Percentiles rank a stretch among this genome's conserved stretches.
Evolutionary conservation across 306 rosid genomes (phyloP).

Genomic region (Corylus avellana): DNA sequence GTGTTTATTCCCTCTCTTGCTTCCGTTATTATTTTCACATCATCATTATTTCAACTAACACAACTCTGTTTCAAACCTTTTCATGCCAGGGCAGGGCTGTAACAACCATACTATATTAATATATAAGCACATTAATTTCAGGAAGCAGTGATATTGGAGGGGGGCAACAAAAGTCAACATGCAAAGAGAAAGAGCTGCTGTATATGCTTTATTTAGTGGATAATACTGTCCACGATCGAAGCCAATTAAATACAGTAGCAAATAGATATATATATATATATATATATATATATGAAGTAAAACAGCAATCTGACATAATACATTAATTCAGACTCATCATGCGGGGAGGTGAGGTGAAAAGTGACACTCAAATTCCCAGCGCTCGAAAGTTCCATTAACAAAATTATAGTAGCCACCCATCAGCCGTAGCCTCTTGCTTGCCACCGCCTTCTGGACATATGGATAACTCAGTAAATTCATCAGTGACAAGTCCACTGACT

Average conservation of each 20-base stretch:
- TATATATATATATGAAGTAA: neutral
- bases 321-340: neutral
- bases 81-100: too few relatives aligned
- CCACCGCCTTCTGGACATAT: slow-evolving; percentile 36
- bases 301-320: neutral
- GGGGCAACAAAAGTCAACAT: too few relatives aligned
- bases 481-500: slow-evolving; percentile 62
- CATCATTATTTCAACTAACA: too few relatives aligned
- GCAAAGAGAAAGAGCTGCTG: too few relatives aligned
- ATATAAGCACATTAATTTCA: too few relatives aligned
- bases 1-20: too few relatives aligned
- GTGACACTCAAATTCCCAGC: slow-evolving; percentile 43
- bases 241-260: neutral
- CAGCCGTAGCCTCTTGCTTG: slow-evolving; percentile 25
- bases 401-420: slow-evolving; percentile 67
- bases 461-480: slow-evolving; percentile 53
- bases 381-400: slow-evolving; percentile 49
- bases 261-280: too few relatives aligned
- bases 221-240: neutral
- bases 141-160: too few relatives aligned
- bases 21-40: too few relatives aligned
- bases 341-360: slow-evolving; percentile 31
- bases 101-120: too few relatives aligned
- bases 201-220: too few relatives aligned
- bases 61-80: too few relatives aligned